These are phyloP conservation scores for Euphorbia corollata DNA, from an alignment of 441 rosid genomes.

Conservation along the genomic window DNA sequence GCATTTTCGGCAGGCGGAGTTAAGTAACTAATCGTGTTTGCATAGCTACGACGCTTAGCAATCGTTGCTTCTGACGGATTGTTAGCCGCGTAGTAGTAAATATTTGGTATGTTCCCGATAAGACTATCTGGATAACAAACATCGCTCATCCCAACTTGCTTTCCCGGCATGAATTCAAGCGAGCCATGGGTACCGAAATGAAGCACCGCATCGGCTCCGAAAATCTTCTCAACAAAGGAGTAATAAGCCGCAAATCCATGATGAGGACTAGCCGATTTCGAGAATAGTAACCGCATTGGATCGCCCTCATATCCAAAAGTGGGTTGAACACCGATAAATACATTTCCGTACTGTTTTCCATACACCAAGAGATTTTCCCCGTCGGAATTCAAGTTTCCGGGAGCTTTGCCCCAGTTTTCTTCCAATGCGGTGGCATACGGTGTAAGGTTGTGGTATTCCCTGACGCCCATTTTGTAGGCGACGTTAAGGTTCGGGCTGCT, in stretches of 20 bases:
- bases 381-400: constrained; percentile 89
- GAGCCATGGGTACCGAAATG: constrained; percentile 98
- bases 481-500: constrained; percentile 91
- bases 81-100: constrained; percentile 92
- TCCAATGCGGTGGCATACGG: constrained; percentile 77
- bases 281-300: constrained; percentile 94
- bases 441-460: constrained; percentile 76
- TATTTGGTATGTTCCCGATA: constrained; percentile 92
- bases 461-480: constrained; percentile 84
- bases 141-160: constrained; percentile 99
- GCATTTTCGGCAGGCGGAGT: constrained; percentile 99
- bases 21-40: constrained; percentile 89
- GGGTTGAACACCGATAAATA: constrained; percentile 97
- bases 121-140: constrained; percentile 92
- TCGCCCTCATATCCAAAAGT: constrained; percentile 98
- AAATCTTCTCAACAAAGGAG: constrained; percentile 89
- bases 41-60: constrained; percentile 96
- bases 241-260: constrained; percentile 97
- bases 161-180: constrained; percentile 98
- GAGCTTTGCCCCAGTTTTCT: constrained; percentile 99
- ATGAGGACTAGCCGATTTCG: constrained; percentile 96
- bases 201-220: constrained; percentile 92
- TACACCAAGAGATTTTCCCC: constrained; percentile 89
- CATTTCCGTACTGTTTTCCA: constrained; percentile 86
- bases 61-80: constrained; percentile 98